phyloP scores from a whole-genome alignment of 805 yeast species.

The Allodekkera sacchari region DNA sequence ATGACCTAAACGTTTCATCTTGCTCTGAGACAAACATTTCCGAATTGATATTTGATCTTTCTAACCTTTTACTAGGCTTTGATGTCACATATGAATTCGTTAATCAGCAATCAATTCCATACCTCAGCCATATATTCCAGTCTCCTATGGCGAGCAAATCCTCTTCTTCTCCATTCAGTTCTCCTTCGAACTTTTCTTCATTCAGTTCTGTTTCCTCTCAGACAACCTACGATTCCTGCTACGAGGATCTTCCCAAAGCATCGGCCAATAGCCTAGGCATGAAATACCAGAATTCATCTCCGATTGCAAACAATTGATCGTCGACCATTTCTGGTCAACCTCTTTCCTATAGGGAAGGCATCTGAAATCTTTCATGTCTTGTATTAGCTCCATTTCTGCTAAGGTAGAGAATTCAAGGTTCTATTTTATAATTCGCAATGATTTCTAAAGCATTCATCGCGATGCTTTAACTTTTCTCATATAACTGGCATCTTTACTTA shows the following conservation, averaged over 20 bases:
- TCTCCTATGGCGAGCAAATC: constrained; percentile 16
- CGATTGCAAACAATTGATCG: constrained; percentile 5
- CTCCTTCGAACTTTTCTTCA: constrained; percentile 26
- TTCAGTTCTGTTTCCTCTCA: constrained; percentile 24
- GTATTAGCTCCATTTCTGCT: too few species aligned
- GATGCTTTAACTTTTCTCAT: too few species aligned
- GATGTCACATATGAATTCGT: constrained; percentile 8
- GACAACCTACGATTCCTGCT: constrained; percentile 22
- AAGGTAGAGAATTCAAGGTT: too few species aligned
- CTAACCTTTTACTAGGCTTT: constrained; percentile 11
- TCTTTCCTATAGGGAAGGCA: not conserved
- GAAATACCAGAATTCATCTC: constrained; percentile 19
- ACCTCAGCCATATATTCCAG: constrained; percentile 9
- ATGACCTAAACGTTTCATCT: constrained; percentile 9
- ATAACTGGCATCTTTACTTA: too few species aligned
- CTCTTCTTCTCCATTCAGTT: constrained; percentile 17
- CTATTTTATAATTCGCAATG: too few species aligned
- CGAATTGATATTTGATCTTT: constrained; percentile 8
- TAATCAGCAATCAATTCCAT: constrained; percentile 7
- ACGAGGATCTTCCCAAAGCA: constrained; percentile 12
- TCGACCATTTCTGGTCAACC: not conserved
- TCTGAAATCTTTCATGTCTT: too few species aligned
- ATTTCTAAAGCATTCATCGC: too few species aligned
- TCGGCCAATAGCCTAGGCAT: not conserved
- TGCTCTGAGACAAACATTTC: not conserved